Percentiles rank a stretch among this genome's conserved stretches.
Evolutionary conservation across 257 asterid genomes (phyloP).

Genomic region (Marsdenia floribunda): DNA sequence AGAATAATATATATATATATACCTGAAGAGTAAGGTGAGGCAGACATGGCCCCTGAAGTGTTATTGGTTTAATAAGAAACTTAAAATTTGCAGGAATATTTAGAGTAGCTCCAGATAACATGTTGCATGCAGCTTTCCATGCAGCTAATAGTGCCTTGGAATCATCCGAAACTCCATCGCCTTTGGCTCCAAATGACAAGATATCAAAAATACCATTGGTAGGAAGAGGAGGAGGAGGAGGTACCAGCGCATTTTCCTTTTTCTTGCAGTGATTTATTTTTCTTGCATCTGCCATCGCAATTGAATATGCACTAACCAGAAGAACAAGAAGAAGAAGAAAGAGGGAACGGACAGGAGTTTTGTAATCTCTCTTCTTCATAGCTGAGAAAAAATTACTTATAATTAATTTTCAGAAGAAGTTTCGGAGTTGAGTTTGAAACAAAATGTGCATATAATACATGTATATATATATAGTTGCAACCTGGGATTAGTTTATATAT

Average conservation of each 20-base stretch:
- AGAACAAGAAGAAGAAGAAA: constrained; percentile 24
- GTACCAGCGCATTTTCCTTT: neutral
- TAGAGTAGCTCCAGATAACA: constrained; percentile 43
- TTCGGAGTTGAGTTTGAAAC: neutral
- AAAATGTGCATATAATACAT: neutral
- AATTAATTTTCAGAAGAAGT: neutral
- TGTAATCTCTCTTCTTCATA: constrained; percentile 33
- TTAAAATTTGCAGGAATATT: constrained; percentile 42
- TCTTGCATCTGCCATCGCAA: constrained; percentile 35
- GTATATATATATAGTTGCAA: neutral
- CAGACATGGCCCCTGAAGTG: constrained; percentile 73
- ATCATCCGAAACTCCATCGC: constrained; percentile 64
- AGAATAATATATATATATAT: constrained; percentile 2
- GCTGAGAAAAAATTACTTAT: neutral
- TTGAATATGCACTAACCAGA: constrained; percentile 19
- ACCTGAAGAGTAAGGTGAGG: constrained; percentile 70
- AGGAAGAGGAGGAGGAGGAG: constrained; percentile 11
- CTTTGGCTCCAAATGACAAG: constrained; percentile 67
- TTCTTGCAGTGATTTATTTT: constrained; percentile 29
- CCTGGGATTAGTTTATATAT: neutral
- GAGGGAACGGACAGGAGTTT: constrained; percentile 17
- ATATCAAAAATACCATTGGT: constrained; percentile 28
- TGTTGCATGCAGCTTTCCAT: constrained; percentile 62
- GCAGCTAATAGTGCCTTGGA: constrained; percentile 68
- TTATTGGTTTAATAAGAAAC: constrained; percentile 60